Base-by-base conservation (phyloP, 306 rosid genomes). In the Notholithocarpus densiflorus region DNA sequence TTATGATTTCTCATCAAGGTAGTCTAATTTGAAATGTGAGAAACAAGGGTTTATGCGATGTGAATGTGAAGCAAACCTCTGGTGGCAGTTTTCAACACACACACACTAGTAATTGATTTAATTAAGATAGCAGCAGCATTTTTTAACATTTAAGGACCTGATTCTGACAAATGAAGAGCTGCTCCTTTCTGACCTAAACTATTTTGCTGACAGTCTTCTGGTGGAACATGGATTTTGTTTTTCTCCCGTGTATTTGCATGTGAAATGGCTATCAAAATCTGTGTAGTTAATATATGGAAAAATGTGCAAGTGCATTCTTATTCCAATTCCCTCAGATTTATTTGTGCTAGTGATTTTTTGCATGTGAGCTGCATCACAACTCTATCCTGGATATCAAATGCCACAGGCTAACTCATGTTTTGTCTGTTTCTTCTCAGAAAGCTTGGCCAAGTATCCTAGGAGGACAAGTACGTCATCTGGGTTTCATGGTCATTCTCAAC, bases 391-490 rank as follows among this genome's bases (percentile, higher is more conserved):
- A 23, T 68, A 32, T 68, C 48, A 65, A 32, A 65, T 65, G 45
- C 71, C 45, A 68, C 9, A 68, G 72, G 51, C 17, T 68, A 9
- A 5, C 72, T 68, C n/a, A 18, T 19, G 19, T 56, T 64, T 13
- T 52, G 78, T 54, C 56, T 74, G 27, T 55, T 76, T 77, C 64
- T 75, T 82, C 59, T 43, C 88, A 96, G 99, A 96, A 71, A 96
- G 98, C 83, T 86, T 96, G 79, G 88, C 90, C 78, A 96, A 96
- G 88, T 96, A 89, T 78, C 99, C 99, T 66, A 84, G 99, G 77
- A 89, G 94, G 84, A 89, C 95, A 1, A 79, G 81, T 76, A 86
- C 84, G 70, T 84, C 94, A 32, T 75, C 91, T 79, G 96, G 96
- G 83, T 81, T 86, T 86, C 92, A 84, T 60, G 75, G 80, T 79